Base-by-base conservation (phyloP, 768 basidiomycete genomes). In the Leccinum rimulosum region DNA sequence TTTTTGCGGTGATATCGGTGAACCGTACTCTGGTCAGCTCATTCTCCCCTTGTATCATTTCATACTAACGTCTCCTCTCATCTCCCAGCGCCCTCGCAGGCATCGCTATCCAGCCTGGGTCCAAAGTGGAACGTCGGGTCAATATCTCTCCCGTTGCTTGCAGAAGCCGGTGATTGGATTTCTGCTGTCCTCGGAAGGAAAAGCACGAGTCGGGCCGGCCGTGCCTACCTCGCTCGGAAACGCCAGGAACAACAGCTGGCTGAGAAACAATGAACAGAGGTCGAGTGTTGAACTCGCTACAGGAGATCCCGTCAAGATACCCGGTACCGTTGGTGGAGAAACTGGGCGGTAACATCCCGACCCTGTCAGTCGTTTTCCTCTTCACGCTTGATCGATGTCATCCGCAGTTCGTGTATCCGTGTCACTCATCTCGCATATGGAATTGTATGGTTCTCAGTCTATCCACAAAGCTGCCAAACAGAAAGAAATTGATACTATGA, bases 111-210 rank as follows among this genome's bases (percentile, higher is more conserved):
- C 11, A 22, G n/a, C n/a, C 7, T 25, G 1, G 52, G 55, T 36
- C 56, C 73, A 1, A 66, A 65, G 50, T 69, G 71, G 59, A 71
- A 71, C 17, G 70, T 73, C 2, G 77, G 77, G 4, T 73, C 82
- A 3, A 56, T 82, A 47, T 82, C 93, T 66, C 74, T 95, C 43
- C 80, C 85, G n/a, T 74, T 82, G 59, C 77, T 95, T 48, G 87
- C 84, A 3, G 84, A 87, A 49, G 85, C 87, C 35, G 95, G 94
- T 0, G 85, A 81, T 71, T 97, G 94, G 95, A 86, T 96, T 56
- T 87, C 84, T 33, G 78, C 82, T 59, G 68, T 77, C 57, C 76
- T 97, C 7, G 84, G 85, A 1, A 76, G 86, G 60, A 77, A 82
- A 63, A 93, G 84, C 64, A 84, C 82, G 33, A 94, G 91, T 70